phyloP scores from a whole-genome alignment of 140 eudicot species.

The Bidens hawaiensis region DNA sequence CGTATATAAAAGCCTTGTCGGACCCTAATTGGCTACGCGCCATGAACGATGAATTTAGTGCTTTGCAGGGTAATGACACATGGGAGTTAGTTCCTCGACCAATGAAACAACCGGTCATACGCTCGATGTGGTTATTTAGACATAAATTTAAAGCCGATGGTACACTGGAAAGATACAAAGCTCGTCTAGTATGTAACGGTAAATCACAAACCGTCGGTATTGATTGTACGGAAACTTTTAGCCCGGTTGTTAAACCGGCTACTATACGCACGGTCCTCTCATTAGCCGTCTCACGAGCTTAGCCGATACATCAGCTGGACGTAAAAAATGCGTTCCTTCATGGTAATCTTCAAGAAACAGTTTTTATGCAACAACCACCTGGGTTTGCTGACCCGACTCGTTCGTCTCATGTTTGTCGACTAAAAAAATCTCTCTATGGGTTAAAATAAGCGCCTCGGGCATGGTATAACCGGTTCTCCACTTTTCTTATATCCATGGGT shows the following conservation, averaged over 20 bases:
- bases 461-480: neutral
- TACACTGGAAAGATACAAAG: neutral
- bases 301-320: neutral
- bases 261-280: neutral
- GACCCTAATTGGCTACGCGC: too few relatives aligned
- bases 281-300: neutral
- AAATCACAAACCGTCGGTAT: neutral
- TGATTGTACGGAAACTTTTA: neutral
- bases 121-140: too few relatives aligned
- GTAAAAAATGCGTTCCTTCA: neutral
- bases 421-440: neutral
- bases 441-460: neutral
- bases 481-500: neutral
- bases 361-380: neutral
- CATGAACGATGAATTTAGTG: too few relatives aligned
- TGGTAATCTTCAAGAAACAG: neutral
- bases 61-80: too few relatives aligned
- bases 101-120: neutral
- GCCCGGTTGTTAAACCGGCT: neutral
- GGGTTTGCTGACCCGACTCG: neutral
- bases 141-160: neutral
- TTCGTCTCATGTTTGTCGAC: neutral
- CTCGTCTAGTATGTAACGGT: neutral
- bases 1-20: too few relatives aligned
- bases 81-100: neutral